Base-by-base conservation (phyloP, 164 flowering plant genomes). In the Aristolochia fimbriata region DNA sequence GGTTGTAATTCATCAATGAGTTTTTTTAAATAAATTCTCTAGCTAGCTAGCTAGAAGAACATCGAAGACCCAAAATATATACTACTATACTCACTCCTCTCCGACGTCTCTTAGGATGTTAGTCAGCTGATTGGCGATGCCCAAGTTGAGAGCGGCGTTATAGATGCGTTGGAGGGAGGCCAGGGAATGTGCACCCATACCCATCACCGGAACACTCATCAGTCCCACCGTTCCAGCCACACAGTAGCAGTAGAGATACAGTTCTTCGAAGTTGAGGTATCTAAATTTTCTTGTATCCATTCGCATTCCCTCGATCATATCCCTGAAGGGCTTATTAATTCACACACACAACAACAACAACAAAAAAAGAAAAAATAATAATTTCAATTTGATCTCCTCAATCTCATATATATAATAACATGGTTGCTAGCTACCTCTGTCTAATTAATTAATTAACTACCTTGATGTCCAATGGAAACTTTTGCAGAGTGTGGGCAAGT, bases 21-120 rank as follows among this genome's bases (percentile, higher is more conserved):
- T 19, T 8, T n/a, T 46, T 53, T 49, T 27, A 27, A 27, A 27
- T 27, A 27, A 27, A n/a, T n/a, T n/a, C n/a, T n/a, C n/a, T 5
- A 27, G 30, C 30, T 27, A 27, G 30, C 30, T 27, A 27, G 30
- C 30, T 27, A n/a, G 33, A 15, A 2, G 14, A 15, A 19, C 4
- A 15, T 15, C 17, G 20, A 45, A 49, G 12, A 43, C 13, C 10
- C 48, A 14, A 15, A 2, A 15, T 19, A 20, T 3, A 19, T 15
- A 17, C n/a, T n/a, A n/a, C n/a, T 2, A 31, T 8, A 67, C 89
- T 73, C 71, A 88, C 92, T 88, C 92, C 70, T 84, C 96, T 54
- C 88, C 96, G 0, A 86, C 96, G 56, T 88, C 96, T 71, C 96
- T 72, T 4, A 88, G 85, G 51, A 88, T 88, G 76, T 88, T 88